Percentiles rank a stretch among this genome's conserved stretches.
phyloP scores from a whole-genome alignment of 129 eudicot species.

The Artemisia tridentata region DNA sequence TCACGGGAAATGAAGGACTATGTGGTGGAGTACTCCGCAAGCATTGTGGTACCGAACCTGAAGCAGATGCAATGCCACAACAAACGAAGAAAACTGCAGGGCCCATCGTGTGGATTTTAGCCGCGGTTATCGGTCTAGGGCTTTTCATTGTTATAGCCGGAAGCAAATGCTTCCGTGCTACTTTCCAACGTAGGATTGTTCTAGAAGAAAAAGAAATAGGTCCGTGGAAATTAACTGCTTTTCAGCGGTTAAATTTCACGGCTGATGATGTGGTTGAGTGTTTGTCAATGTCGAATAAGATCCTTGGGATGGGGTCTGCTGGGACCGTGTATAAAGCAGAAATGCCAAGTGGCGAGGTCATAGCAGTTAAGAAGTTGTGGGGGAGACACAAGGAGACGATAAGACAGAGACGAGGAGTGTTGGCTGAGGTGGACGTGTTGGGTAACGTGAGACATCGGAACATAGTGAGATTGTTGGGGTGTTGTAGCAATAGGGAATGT shows the following conservation, averaged over 20 bases:
- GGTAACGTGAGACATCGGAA: conserved; percentile 93
- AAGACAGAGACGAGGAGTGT: conserved; percentile 68
- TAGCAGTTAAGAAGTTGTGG: conserved; percentile 96
- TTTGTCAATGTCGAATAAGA: conserved; percentile 59
- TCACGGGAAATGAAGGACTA: conserved; percentile 74
- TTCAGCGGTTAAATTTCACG: conserved; percentile 84
- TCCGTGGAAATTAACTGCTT: conserved; percentile 92
- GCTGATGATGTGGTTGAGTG: conserved; percentile 86
- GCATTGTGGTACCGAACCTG: conserved; percentile 44
- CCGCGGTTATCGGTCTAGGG: conserved; percentile 74
- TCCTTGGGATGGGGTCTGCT: conserved; percentile 90
- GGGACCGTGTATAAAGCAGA: conserved; percentile 96
- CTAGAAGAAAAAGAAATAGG: conserved; percentile 46
- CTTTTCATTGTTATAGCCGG: conserved; percentile 68
- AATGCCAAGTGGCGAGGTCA: conserved; percentile 94
- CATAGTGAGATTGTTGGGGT: conserved; percentile 84
- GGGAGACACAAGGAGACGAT: conserved; percentile 76
- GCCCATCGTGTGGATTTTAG: conserved; percentile 79
- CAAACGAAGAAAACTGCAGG: conserved; percentile 70
- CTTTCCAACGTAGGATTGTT: conserved; percentile 35
- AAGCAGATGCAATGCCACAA: conserved; percentile 29
- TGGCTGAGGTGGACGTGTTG: conserved; percentile 93
- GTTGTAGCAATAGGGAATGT: conserved; percentile 76
- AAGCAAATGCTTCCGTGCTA: conserved; percentile 57
- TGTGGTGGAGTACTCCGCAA: conserved; percentile 59